Percentiles rank a stretch among this genome's conserved stretches.
Evolutionary conservation across 1,139 yeast species (phyloP).

Genomic region (Kodamaea anthophila): DNA sequence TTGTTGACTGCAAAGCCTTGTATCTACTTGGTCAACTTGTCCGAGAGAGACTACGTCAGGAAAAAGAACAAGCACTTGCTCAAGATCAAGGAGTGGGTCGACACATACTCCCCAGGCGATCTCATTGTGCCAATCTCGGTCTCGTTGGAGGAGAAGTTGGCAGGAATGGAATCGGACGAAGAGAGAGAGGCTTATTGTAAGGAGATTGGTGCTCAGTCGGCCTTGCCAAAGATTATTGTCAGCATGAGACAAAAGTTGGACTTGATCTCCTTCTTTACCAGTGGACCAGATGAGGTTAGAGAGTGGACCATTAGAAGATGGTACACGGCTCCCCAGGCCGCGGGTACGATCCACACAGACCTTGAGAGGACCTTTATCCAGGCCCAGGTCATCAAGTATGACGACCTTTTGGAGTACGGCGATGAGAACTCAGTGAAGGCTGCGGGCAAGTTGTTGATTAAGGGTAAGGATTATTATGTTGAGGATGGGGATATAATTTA

Average conservation of each 20-base stretch:
- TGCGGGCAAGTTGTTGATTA: slow-evolving; percentile 85
- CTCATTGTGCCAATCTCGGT: slow-evolving; percentile 90
- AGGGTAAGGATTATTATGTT: slow-evolving; percentile 97
- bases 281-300: slow-evolving; percentile 83
- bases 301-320: slow-evolving; percentile 86
- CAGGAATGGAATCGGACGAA: slow-evolving; percentile 82
- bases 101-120: slow-evolving; percentile 90
- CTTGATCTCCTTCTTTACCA: slow-evolving; percentile 77
- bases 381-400: slow-evolving; percentile 43
- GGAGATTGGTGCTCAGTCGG: slow-evolving; percentile 76
- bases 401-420: slow-evolving; percentile 65
- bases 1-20: slow-evolving; percentile 94
- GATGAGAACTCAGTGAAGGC: slow-evolving; percentile 86
- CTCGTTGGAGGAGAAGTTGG: slow-evolving; percentile 85
- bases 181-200: slow-evolving; percentile 91
- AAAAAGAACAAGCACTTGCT: slow-evolving; percentile 95
- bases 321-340: slow-evolving; percentile 84
- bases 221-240: slow-evolving; percentile 81
- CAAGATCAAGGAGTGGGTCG: slow-evolving; percentile 96
- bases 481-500: slow-evolving; percentile 83
- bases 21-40: slow-evolving; percentile 87
- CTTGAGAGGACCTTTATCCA: slow-evolving; percentile 46
- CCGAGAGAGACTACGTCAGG: slow-evolving; percentile 91
- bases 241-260: slow-evolving; percentile 81
- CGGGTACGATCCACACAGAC: slow-evolving; percentile 76